A percentile compares a stretch with the other conserved stretches of the same genome.
These are phyloP conservation scores for Punica granatum DNA, from an alignment of 345 rosid species.

Conservation along the genomic window DNA sequence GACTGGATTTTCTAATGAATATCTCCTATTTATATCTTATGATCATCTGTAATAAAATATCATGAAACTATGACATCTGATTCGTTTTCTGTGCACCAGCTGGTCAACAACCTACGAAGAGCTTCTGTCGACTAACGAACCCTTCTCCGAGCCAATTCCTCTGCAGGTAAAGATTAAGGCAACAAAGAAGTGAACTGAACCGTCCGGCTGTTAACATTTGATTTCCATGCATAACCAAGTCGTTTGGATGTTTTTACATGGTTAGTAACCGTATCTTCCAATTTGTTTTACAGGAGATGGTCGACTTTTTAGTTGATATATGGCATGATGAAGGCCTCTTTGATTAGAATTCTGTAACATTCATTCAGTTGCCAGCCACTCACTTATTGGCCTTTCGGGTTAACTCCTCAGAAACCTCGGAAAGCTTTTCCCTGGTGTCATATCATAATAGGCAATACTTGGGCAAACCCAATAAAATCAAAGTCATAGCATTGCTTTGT, in stretches of 20 bases:
- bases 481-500: not conserved
- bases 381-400: not conserved
- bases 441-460: not conserved
- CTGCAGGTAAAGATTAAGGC: constrained; percentile 49
- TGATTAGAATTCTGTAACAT: constrained; percentile 33
- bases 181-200: not conserved
- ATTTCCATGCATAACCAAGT: not conserved
- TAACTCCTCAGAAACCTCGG: not conserved
- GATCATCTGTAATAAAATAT: not conserved
- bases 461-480: not conserved
- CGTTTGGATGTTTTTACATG: not conserved
- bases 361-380: not conserved
- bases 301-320: constrained; percentile 82
- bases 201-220: not conserved
- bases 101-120: constrained; percentile 89
- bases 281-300: constrained; percentile 69
- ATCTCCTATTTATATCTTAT: not conserved
- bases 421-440: not conserved
- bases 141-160: constrained; percentile 77
- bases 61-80: not conserved
- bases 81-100: constrained; percentile 27
- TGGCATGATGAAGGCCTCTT: constrained; percentile 84
- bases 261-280: not conserved
- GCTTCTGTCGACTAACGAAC: constrained; percentile 64
- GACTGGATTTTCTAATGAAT: not conserved